Conservation (phyloP, 257 asterid species). For the Solanum arcanum region DNA sequence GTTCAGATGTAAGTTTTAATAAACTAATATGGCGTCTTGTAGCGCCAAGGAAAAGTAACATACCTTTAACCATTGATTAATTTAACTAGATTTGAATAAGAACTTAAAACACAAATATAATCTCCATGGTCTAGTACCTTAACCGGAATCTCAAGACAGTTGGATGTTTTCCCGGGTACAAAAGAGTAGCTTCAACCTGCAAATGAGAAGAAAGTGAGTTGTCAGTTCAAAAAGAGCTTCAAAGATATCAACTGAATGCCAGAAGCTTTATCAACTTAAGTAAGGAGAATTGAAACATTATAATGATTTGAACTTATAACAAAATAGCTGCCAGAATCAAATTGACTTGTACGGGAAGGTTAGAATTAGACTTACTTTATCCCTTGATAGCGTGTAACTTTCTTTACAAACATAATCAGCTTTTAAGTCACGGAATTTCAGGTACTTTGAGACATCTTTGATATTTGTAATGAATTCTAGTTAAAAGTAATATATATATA, state of each 20-base stretch:
- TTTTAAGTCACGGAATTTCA: conserved; percentile 59
- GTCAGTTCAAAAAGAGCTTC: background rate
- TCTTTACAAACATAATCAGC: conserved; percentile 56
- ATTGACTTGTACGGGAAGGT: background rate
- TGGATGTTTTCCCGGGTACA: conserved; percentile 82
- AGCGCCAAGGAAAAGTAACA: background rate
- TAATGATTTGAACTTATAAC: background rate
- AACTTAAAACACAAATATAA: background rate
- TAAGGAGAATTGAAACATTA: background rate
- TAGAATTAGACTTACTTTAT: conserved; percentile 40
- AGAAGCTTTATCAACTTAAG: background rate
- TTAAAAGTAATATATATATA: background rate
- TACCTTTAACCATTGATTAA: background rate
- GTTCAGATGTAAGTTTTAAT: background rate
- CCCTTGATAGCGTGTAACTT: conserved; percentile 68
- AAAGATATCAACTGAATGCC: background rate
- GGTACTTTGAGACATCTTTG: conserved; percentile 66
- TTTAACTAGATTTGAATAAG: background rate
- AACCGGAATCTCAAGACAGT: conserved; percentile 77
- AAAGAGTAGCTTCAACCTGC: conserved; percentile 87
- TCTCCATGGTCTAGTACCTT: conserved; percentile 32
- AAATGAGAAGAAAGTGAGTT: background rate
- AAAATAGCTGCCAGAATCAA: background rate
- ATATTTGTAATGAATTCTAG: conserved; percentile 79
- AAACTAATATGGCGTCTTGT: background rate